phyloP scores from a whole-genome alignment of 768 basidiomycete species.

The Lenzites betulinus region DNA sequence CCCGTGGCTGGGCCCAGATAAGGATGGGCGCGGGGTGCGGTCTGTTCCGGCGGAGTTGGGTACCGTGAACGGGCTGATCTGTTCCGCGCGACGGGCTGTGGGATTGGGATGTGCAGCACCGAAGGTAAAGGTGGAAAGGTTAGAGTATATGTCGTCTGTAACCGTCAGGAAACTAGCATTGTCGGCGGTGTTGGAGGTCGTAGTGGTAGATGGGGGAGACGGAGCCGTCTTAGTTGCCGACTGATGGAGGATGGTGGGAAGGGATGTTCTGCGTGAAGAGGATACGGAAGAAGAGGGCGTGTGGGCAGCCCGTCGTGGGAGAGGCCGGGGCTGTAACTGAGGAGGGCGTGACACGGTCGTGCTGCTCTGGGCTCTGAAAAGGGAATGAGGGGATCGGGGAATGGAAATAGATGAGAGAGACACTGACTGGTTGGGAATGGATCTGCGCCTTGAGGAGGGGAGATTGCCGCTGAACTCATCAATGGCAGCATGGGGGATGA shows the following conservation, averaged over 20 bases:
- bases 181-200: constrained; percentile 3
- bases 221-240: constrained; percentile 21
- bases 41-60: constrained; percentile 35
- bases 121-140: constrained; percentile 45
- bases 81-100: constrained; percentile 26
- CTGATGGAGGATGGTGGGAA: constrained; percentile 31
- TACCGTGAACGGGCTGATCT: constrained; percentile 42
- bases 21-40: constrained; percentile 48
- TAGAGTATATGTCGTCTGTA: constrained; percentile 40
- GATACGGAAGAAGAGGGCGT: constrained; percentile 26
- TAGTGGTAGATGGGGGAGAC: constrained; percentile 17
- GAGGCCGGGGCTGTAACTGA: constrained; percentile 13
- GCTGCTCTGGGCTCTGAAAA: constrained; percentile 16
- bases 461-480: constrained; percentile 22
- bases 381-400: constrained; percentile 7
- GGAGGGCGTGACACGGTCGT: constrained; percentile 21
- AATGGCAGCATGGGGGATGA: constrained; percentile 22
- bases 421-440: constrained; percentile 31
- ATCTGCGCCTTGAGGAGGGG: constrained; percentile 25
- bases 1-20: constrained; percentile 30
- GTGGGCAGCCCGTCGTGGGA: constrained; percentile 22
- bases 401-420: neutral
- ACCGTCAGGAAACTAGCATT: constrained; percentile 14
- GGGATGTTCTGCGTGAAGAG: constrained; percentile 30
- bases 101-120: constrained; percentile 34